Conservation (phyloP, 257 asterid species). For the Fraxinus cuspidata region DNA sequence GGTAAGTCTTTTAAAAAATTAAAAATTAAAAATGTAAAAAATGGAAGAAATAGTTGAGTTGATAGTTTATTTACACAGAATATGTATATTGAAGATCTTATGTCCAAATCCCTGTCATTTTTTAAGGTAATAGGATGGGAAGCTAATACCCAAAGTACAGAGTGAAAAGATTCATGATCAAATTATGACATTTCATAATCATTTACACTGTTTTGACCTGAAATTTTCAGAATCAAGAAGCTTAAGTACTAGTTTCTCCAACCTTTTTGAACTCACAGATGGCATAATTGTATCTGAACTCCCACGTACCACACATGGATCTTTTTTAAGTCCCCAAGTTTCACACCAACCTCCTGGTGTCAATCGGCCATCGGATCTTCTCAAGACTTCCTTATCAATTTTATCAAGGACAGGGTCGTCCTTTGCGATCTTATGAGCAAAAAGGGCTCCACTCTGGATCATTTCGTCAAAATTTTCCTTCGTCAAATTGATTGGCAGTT, state of each 20-base stretch:
- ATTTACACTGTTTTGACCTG: slow-evolving; percentile 87
- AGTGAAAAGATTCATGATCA: neutral
- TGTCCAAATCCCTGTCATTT: neutral
- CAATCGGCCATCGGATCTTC: slow-evolving; percentile 42
- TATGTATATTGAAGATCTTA: neutral
- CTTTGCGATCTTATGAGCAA: slow-evolving; percentile 64
- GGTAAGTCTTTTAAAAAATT: too few species aligned
- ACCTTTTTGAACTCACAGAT: slow-evolving; percentile 61
- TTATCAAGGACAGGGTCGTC: slow-evolving; percentile 52
- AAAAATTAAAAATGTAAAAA: too few species aligned
- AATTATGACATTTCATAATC: slow-evolving; percentile 18
- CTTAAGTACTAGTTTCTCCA: slow-evolving; percentile 65
- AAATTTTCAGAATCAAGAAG: slow-evolving; percentile 79
- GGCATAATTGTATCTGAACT: slow-evolving; percentile 64
- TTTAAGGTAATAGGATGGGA: neutral
- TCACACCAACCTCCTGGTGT: slow-evolving; percentile 91
- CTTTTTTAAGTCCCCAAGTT: slow-evolving; percentile 36
- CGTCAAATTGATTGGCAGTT: slow-evolving; percentile 34
- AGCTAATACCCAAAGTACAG: neutral
- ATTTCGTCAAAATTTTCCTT: slow-evolving; percentile 52
- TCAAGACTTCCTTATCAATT: slow-evolving; percentile 61
- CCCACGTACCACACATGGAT: slow-evolving; percentile 57
- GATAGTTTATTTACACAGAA: neutral
- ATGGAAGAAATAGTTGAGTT: too few species aligned
- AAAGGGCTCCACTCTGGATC: slow-evolving; percentile 83